Evolutionary conservation across 495 filamentous ascomycete genomes (phyloP), one percentile per base, ranked within the genome.

Genomic region (Evernia prunastri): DNA sequence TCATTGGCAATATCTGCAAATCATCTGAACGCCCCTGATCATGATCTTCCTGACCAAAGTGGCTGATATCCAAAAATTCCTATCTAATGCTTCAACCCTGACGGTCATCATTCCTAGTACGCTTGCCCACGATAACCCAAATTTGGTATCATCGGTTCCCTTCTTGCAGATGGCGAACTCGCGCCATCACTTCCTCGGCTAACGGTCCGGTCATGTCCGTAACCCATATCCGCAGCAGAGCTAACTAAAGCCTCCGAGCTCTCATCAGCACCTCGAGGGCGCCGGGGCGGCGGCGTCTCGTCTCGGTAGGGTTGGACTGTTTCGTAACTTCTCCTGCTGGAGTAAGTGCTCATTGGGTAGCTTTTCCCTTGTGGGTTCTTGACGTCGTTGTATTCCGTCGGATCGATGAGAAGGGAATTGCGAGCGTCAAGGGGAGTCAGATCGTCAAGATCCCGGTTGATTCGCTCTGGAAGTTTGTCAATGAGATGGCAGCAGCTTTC

Each of bases 371-470:
- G 64, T n/a, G 61, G 51, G 36, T 79, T 75, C 43, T 76, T 70
- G 51, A 72, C 73, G 23, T 81, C 75, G 72, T 75, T 64, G 71
- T 72, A 70, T n/a, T 63, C 57, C 68, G 71, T 43, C 67, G 77
- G 72, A 15, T 82, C 78, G 69, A 92, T 87, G 49, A 98, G 85
- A 11, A 98, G 84, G 17, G 91, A 94, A 73, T 96, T 96, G 65
- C 91, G 89, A 0, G 93, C 87, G 69, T 93, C 91, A 36, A 98
- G 79, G 15, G 94, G 88, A 6, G 94, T 97, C 43, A 97, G 84
- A 63, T 87, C 86, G 74, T 96, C 92, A 43, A 91, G 80, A 69
- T 94, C 90, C 62, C 87, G 87, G 66, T 88, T 86, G 43, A 85
- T 71, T 81, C 96, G 94, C 75, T 96, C 92, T 88, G 76, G 64